Evolutionary conservation across 1,284 basidiomycete genomes (phyloP), one percentile per base, ranked within the genome.

Genomic region (Ceratobasidium sp.): DNA sequence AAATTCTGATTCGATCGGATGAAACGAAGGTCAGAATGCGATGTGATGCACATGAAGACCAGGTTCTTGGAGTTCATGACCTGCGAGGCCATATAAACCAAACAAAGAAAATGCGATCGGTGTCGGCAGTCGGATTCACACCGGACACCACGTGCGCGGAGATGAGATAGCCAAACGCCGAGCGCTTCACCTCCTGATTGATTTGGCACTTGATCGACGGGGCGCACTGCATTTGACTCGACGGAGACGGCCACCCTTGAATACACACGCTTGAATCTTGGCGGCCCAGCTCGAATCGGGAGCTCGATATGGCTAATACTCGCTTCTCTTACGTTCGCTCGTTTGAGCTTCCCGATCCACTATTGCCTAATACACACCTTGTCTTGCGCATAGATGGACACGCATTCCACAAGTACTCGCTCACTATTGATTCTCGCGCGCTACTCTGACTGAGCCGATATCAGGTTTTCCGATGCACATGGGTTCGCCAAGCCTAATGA

Each of bases 401-500:
- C 75, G 90, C 92, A 0, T 99, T 99, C 77, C 96, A 98, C 81
- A 88, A 91, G 92, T 96, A 72, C 72, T 85, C 73, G 25, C 50
- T 17, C 54, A 10, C 67, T 27, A 45, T 22, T 4, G 58, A 25
- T 25, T 47, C 71, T 27, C 49, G 40, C 27, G 15, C 29, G 38
- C 58, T 53, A 40, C n/a, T 69, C 17, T 3, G 4, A 29, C 55
- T 49, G 71, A 42, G 73, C 68, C 57, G n/a, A 52, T 47, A 27
- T 15, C 75, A 95, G 94, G 67, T 94, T 99, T 77, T 93, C 94
- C 0, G 88, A 92, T 20, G 82, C 83, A 17, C 96, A 99, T 76
- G 76, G 77, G 0, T 98, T 98, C 76, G 77, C 79, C 31, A 99
- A 98, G 76, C 96, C 96, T 0, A 99, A 98, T 79, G 96, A 99